Evolutionary conservation across 495 filamentous ascomycete species (phyloP), one percentile per base, ranked within the genome.

Genomic region (Pseudomonodictys pantanalensis): DNA sequence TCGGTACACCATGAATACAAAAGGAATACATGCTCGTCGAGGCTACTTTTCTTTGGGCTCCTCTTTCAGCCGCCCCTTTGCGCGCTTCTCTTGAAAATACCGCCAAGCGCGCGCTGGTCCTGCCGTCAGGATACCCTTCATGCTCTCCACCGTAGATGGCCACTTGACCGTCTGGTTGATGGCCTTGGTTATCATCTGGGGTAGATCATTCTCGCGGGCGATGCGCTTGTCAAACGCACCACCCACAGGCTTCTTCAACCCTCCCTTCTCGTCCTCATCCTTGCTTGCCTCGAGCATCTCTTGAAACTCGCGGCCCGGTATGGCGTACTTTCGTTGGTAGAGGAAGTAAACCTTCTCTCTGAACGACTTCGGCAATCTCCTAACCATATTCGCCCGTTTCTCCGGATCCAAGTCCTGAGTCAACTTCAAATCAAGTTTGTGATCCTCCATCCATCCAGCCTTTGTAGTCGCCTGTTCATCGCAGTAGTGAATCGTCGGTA

Each of bases 381-480:
- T 84, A 8, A 98, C 92, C 88, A 97, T 97, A 69, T 98, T 97
- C 20, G 88, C 91, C 41, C 93, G 83, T 67, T 86, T 90, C 42
- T 89, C 72, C 0, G 90, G 90, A 64, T 96, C 88, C 89, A 96
- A 92, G 69, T 97, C 92, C 69, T 98, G 93, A 24, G 71, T 77
- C 39, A 98, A 75, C 20, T 74, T 78, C 24, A 83, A 71, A 58
- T 87, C 82, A 39, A 75, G 81, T 61, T 64, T 56, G 28, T 63
- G 58, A 47, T 74, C 69, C 25, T 69, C 66, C 52, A 66, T 67
- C 73, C 73, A 75, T 20, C 50, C 66, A 9, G 10, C 30, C 7
- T 62, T 50, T 1, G 60, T 47, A 26, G 59, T 22, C 15, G 81
- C 83, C 17, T 82, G 80, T 1, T 82, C 68, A 66, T 96, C 92